These are phyloP conservation scores for Coffea eugenioides DNA, from an alignment of 257 asterid genomes.

Conservation along the genomic window DNA sequence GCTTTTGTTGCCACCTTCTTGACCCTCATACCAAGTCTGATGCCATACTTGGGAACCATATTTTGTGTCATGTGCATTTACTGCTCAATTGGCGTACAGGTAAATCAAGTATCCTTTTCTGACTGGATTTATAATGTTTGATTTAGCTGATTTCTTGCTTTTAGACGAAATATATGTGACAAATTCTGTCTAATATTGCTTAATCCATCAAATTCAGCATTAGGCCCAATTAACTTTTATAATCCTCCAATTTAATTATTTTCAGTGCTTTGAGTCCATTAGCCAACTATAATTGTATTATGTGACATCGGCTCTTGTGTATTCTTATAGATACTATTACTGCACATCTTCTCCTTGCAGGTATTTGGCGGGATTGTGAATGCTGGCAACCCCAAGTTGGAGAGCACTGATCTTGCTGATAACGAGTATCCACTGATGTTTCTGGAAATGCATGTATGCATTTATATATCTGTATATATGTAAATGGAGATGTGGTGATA, in stretches of 20 bases:
- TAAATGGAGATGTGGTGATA: no score
- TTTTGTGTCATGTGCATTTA: slow-evolving; percentile 89
- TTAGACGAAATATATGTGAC: neutral
- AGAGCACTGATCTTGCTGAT: slow-evolving; percentile 71
- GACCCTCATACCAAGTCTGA: slow-evolving; percentile 88
- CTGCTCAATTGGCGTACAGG: slow-evolving; percentile 97
- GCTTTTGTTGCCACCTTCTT: slow-evolving; percentile 95
- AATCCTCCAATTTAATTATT: neutral
- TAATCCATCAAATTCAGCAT: neutral
- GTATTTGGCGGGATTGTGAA: slow-evolving; percentile 90
- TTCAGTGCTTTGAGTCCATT: neutral
- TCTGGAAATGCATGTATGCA: neutral
- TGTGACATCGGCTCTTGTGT: neutral
- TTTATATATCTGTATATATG: neutral
- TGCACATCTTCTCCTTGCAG: slow-evolving; percentile 36
- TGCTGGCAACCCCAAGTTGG: slow-evolving; percentile 76
- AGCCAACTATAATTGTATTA: neutral
- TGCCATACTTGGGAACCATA: slow-evolving; percentile 94
- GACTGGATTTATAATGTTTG: neutral
- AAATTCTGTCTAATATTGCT: neutral
- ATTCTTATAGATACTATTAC: slow-evolving; percentile 14
- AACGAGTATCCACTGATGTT: slow-evolving; percentile 67
- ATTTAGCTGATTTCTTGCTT: neutral
- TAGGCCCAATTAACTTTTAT: neutral
- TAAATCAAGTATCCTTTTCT: slow-evolving; percentile 21